Evolutionary conservation across 345 rosid species (phyloP), one percentile per base, ranked within the genome.

Genomic region (Tarenaya hassleriana): DNA sequence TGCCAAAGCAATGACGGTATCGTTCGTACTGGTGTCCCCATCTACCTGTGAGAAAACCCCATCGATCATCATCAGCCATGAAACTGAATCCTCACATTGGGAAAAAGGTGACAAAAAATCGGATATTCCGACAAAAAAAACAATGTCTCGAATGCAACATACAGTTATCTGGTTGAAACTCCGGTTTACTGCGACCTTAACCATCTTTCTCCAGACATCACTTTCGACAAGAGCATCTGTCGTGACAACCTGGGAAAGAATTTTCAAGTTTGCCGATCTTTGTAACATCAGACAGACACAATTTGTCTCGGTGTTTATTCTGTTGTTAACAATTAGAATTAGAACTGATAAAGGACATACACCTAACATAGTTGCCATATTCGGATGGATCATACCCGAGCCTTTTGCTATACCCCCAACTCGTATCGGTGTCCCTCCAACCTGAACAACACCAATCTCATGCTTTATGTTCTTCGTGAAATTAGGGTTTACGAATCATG

Each of bases 371-470:
- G 95, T 92, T 37, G 95, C 98, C 98, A 92, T 85, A 64, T 92
- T 85, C 45, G 98, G 96, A 64, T 85, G 98, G 61, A 92, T 88
- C 98, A 92, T 92, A 42, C 98, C 97, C 18, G 97, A 92, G 66
- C 98, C 98, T 65, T 88, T 92, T 16, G 95, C 95, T 84, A 92
- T 92, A 63, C 98, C 98, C 5, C 98, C 98, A 62, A 92, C 69
- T 61, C 79, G 66, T 64, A 88, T 55, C 15, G 47, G 66, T 27
- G 72, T 73, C 33, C 79, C 95, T 55, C 96, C 94, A 43, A 83
- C 86, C 98, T 88, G 78, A 41, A 47, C 7, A 64, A 62, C 5
- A 11, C 40, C 37, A 54, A 29, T 0, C 17, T 1, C 40, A 24
- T 35, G 24, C 42, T 27, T 10, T 19, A 49, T 31, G 7, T 47